phyloP scores from a whole-genome alignment of 352 stramenopile genomes.

The Pythium rhizo-oryzae region DNA sequence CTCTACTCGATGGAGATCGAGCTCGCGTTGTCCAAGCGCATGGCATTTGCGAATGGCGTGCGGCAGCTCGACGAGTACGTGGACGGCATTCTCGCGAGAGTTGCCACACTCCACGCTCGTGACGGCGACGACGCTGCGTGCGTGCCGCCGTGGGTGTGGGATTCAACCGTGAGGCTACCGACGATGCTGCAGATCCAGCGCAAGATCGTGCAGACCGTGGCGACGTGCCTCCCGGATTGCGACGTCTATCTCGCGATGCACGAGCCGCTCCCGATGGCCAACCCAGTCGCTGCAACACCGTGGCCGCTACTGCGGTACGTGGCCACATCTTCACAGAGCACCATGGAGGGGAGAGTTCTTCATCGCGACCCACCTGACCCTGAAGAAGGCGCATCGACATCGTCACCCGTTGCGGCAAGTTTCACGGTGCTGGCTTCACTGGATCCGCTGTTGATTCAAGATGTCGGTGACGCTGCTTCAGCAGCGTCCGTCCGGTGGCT shows the following conservation, averaged over 20 bases:
- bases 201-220: conserved; percentile 52
- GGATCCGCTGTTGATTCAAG: conserved; percentile 38
- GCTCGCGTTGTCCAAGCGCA: conserved; percentile 49
- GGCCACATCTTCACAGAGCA: conserved; percentile 51
- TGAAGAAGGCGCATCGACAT: background rate
- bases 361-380: background rate
- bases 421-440: conserved; percentile 38
- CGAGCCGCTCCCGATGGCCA: conserved; percentile 47
- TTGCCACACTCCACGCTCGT: conserved; percentile 16
- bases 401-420: conserved; percentile 24
- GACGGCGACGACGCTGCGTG: conserved; percentile 8
- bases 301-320: conserved; percentile 49
- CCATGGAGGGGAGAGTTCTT: conserved; percentile 46
- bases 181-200: conserved; percentile 68
- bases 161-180: conserved; percentile 35
- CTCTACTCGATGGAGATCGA: conserved; percentile 66
- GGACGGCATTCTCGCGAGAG: conserved; percentile 26
- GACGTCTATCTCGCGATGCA: conserved; percentile 75
- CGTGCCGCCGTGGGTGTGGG: conserved; percentile 26
- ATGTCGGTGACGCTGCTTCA: conserved; percentile 32
- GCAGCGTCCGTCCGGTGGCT: conserved; percentile 8
- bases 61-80: conserved; percentile 49
- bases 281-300: conserved; percentile 27
- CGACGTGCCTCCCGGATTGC: conserved; percentile 64
- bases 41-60: conserved; percentile 50